phyloP scores from a whole-genome alignment of 305 asterid genomes.

The Nicotiana rustica region DNA sequence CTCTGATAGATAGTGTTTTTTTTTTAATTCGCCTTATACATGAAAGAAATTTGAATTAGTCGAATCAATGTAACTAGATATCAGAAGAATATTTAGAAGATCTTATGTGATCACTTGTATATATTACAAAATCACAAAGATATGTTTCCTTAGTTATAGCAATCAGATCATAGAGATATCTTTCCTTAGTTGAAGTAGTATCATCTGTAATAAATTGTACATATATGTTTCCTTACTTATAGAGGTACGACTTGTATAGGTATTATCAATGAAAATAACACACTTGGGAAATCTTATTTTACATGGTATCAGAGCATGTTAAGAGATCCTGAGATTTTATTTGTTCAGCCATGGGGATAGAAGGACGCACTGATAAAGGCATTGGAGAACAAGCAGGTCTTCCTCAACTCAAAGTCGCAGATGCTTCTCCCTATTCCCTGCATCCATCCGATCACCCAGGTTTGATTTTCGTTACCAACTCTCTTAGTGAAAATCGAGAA shows the following conservation, averaged over 20 bases:
- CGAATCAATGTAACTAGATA: no score
- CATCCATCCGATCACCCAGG: no score
- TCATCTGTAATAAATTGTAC: neutral
- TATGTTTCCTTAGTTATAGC: no score
- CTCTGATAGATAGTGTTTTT: no score
- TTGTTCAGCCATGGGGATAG: neutral
- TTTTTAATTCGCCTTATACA: no score
- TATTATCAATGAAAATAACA: neutral
- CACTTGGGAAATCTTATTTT: neutral
- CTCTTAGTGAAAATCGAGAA: no score
- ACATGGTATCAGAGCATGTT: neutral
- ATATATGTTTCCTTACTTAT: neutral
- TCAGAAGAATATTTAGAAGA: no score
- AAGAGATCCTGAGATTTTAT: neutral
- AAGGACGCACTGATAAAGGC: neutral
- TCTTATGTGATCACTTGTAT: no score
- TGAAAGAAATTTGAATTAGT: no score
- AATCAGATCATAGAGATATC: neutral
- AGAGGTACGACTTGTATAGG: neutral
- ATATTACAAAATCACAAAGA: no score
- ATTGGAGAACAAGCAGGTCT: neutral
- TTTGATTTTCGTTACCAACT: no score
- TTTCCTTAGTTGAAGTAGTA: neutral
- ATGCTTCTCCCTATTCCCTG: no score
- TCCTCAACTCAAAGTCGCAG: neutral